Percentiles rank a stretch among this genome's conserved stretches.
Evolutionary conservation across 768 basidiomycete species (phyloP).

Genomic region (Pleurotus djamor): DNA sequence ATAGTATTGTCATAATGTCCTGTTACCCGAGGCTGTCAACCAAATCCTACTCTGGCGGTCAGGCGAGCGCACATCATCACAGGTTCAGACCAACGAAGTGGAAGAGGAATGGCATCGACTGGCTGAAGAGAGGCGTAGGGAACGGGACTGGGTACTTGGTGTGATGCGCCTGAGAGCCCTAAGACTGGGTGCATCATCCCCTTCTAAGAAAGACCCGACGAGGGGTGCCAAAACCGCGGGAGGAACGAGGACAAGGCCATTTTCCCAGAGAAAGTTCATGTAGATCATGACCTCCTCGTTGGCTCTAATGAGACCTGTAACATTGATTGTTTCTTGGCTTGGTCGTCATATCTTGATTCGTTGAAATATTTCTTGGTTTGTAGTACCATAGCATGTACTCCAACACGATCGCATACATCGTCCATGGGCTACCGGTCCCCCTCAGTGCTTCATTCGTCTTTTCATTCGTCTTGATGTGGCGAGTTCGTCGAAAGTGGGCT

Average conservation of each 20-base stretch:
- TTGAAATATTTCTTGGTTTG: not conserved
- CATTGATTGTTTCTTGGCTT: too few species aligned
- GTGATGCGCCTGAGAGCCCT: constrained; percentile 42
- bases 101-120: constrained; percentile 53
- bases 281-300: not conserved
- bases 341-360: too few species aligned
- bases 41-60: constrained; percentile 76
- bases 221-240: not conserved
- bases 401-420: not conserved
- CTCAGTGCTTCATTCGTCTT: constrained; percentile 6
- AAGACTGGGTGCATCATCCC: constrained; percentile 8
- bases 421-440: not conserved
- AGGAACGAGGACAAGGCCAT: not conserved
- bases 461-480: constrained; percentile 6
- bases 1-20: constrained; percentile 71
- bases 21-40: constrained; percentile 68
- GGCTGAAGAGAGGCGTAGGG: constrained; percentile 43
- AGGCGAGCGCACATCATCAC: constrained; percentile 49
- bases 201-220: not conserved
- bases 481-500: not conserved
- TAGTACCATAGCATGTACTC: not conserved
- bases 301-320: too few species aligned
- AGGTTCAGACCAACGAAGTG: constrained; percentile 48
- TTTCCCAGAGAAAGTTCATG: not conserved
- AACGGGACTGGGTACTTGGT: constrained; percentile 72